Percentiles rank a stretch among this genome's conserved stretches.
These are phyloP conservation scores for Claviceps quebecensis DNA, from an alignment of 2,329 filamentous ascomycete species.

Conservation along the genomic window DNA sequence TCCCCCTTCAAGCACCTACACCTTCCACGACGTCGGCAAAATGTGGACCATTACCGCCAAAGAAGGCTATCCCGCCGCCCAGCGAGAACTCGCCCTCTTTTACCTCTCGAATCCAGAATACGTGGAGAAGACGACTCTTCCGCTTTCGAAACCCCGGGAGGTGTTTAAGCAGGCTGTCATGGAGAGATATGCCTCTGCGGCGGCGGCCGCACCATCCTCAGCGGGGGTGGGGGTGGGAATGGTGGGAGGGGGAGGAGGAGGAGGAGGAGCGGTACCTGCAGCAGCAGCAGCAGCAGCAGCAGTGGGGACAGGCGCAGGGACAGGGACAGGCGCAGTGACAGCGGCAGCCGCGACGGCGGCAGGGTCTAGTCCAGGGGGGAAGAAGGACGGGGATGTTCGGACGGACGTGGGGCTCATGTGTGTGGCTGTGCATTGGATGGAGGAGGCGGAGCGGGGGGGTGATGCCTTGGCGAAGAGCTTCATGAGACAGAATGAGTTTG, in stretches of 20 bases:
- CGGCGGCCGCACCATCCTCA: slow-evolving; percentile 7
- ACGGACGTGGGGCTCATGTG: slow-evolving; percentile 85
- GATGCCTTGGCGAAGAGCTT: slow-evolving; percentile 75
- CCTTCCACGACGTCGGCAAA: slow-evolving; percentile 65
- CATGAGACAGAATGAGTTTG: slow-evolving; percentile 50
- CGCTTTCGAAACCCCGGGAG: slow-evolving; percentile 70
- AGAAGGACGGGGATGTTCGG: slow-evolving; percentile 36
- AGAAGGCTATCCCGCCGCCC: slow-evolving; percentile 69
- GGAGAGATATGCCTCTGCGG: slow-evolving; percentile 40
- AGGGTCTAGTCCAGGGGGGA: slow-evolving; percentile 15
- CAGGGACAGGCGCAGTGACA: slow-evolving; percentile 29
- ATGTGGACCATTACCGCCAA: slow-evolving; percentile 92
- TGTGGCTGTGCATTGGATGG: slow-evolving; percentile 95
- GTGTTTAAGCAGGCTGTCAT: slow-evolving; percentile 85
- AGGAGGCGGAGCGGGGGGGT: slow-evolving; percentile 70
- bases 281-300: slow-evolving; percentile 8
- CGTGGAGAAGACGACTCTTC: slow-evolving; percentile 65
- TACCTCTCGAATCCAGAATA: slow-evolving; percentile 87
- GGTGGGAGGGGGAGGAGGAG: slow-evolving; percentile 17
- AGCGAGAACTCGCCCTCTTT: slow-evolving; percentile 84
- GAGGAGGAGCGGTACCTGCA: slow-evolving; percentile 26
- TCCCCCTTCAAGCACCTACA: slow-evolving; percentile 46
- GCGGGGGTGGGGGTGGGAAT: slow-evolving; percentile 10
- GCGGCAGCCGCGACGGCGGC: slow-evolving; percentile 19
- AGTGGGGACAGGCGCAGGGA: slow-evolving; percentile 9